Base-by-base conservation (phyloP, 2,329 filamentous ascomycete genomes). In the Neofusicoccum ribis region DNA sequence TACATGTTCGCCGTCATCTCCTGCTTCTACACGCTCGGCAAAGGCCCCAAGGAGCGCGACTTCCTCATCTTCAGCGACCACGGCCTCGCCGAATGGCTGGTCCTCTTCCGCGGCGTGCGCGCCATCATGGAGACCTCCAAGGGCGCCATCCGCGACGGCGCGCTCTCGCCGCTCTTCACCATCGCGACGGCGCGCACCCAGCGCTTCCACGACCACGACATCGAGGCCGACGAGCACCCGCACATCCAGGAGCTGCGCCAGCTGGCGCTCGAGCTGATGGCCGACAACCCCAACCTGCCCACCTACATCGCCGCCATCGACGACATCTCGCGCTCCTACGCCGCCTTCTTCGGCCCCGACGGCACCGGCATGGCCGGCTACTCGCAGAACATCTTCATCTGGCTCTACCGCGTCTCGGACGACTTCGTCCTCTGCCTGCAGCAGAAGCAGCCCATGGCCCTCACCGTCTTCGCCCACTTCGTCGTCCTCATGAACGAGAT, bases 41-140 rank as follows among this genome's bases (percentile, higher is more conserved):
- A 58, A 12, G 63, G 63, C 1, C 63, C 63, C 20, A 52, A 44
- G 17, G 34, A 31, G 12, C 46, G 54, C n/a, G 63, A 65, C n/a
- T 65, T 61, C 47, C 54, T 60, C 27, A n/a, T 60, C 11, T 60
- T 60, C 37, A 34, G 54, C 54, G 63, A 65, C 46, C 31, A 61
- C 5, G 63, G 54, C 37, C 39, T 60, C 6, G 46, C 46, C 54
- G 63, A 51, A 11, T 60, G 56, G 54, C 63, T 59, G 15, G 39
- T 60, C 7, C 56, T 65, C 23, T 39, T 61, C 27, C 54, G 56
- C 23, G 56, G 54, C 39, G 43, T 65, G 14, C 54, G 44, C 46
- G 36, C 47, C 31, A 49, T 64, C 44, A 50, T 64, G 27, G 63
- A 64, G 9, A 64, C 44, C 6, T 27, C 52, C 6, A 14, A 8